Percentiles rank a stretch among this genome's conserved stretches.
Evolutionary conservation across 2,329 filamentous ascomycete species (phyloP).

Genomic region (Colletotrichum tofieldiae): DNA sequence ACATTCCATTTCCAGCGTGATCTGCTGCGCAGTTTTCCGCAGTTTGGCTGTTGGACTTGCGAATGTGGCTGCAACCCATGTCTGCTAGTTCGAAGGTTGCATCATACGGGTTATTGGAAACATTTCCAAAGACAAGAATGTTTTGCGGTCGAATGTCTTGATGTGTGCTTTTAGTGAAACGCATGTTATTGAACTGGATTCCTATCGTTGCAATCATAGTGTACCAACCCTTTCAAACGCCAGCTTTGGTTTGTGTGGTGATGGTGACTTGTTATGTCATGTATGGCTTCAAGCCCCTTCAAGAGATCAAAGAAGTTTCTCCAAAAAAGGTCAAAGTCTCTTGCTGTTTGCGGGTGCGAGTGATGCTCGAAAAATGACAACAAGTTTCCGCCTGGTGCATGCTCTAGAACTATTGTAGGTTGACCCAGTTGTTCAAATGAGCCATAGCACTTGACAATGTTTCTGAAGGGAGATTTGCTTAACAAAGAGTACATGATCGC

Average conservation of each 20-base stretch:
- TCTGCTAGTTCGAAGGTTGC: conserved; percentile 20
- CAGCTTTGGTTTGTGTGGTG: not conserved
- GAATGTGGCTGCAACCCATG: not conserved
- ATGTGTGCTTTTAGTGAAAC: not conserved
- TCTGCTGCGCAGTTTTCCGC: not conserved
- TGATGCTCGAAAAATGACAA: not conserved
- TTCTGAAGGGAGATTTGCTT: not conserved
- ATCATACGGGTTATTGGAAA: not conserved
- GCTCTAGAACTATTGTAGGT: not conserved
- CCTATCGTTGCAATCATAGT: too few relatives aligned
- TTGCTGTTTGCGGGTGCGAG: not conserved
- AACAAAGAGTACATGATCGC: not conserved
- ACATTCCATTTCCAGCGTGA: conserved; percentile 19
- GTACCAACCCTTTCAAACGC: conserved; percentile 5
- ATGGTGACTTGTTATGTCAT: not conserved
- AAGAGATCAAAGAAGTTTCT: not conserved
- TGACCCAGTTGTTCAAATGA: not conserved
- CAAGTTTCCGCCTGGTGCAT: not conserved
- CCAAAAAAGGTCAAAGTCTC: not conserved
- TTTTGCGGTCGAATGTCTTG: conserved; percentile 27
- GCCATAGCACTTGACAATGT: not conserved
- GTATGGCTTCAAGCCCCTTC: not conserved
- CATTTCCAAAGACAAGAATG: not conserved
- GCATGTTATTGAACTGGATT: too few relatives aligned
- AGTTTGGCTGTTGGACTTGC: not conserved